phyloP scores from a whole-genome alignment of 768 basidiomycete genomes.

The Kwoniella pini region DNA sequence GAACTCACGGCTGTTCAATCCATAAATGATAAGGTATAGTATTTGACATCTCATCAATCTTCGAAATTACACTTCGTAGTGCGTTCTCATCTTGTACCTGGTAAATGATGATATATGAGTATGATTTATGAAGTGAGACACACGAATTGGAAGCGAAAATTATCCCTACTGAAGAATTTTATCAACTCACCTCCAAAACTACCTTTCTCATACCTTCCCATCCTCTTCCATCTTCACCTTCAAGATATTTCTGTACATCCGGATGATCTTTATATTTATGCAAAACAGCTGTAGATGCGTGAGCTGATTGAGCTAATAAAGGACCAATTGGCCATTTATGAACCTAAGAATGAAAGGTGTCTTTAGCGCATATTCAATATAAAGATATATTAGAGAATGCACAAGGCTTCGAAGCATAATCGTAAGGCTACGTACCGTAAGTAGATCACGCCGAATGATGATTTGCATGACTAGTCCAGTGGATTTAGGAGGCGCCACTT shows the following conservation, averaged over 20 bases:
- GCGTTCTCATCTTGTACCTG: conserved; percentile 33
- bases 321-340: conserved; percentile 52
- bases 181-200: conserved; percentile 38
- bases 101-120: no score
- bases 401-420: no score
- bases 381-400: no score
- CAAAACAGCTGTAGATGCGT: conserved; percentile 53
- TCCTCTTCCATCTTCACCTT: conserved; percentile 31
- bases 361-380: no score
- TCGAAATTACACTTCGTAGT: conserved; percentile 21
- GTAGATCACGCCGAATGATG: conserved; percentile 45
- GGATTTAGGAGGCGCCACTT: conserved; percentile 17
- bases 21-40: conserved; percentile 50
- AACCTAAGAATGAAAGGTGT: conserved; percentile 17
- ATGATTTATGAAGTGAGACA: not conserved
- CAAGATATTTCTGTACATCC: conserved; percentile 44
- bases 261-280: conserved; percentile 41
- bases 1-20: conserved; percentile 53
- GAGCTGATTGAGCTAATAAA: conserved; percentile 53
- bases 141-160: no score
- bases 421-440: conserved; percentile 41
- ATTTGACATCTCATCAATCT: conserved; percentile 30
- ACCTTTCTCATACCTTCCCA: conserved; percentile 51
- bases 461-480: conserved; percentile 54
- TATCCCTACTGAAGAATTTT: no score